These are phyloP conservation scores for Penicillium sp. DNA, from an alignment of 2,329 filamentous ascomycete species.

Conservation along the genomic window DNA sequence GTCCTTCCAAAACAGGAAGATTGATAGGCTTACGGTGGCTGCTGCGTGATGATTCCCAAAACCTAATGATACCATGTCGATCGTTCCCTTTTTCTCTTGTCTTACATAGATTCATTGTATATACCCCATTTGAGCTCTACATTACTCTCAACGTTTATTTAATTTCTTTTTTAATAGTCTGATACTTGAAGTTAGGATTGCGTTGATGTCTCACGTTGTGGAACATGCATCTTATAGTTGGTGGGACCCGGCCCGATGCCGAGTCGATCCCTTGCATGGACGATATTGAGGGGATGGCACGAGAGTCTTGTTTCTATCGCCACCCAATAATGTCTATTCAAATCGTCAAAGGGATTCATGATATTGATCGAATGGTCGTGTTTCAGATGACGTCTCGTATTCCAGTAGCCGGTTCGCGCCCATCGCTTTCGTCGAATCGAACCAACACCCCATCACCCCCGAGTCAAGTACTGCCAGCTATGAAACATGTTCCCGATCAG, in stretches of 20 bases:
- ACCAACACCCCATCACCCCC: too few relatives aligned
- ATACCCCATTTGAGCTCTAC: background rate
- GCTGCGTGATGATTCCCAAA: background rate
- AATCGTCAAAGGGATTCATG: background rate
- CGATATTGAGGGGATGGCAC: background rate
- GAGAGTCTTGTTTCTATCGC: background rate
- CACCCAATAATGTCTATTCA: background rate
- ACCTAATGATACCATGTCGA: background rate
- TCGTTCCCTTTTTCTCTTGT: background rate
- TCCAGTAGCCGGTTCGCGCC: too few relatives aligned
- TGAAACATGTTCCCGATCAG: too few relatives aligned
- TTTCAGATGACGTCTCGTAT: background rate
- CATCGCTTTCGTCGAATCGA: too few relatives aligned
- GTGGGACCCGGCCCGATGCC: background rate
- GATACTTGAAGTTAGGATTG: background rate
- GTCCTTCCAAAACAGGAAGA: constrained; percentile 11
- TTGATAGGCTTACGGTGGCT: background rate
- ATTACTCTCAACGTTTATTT: background rate
- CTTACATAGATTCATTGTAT: background rate
- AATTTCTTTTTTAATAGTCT: background rate
- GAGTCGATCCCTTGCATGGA: background rate
- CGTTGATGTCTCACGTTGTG: background rate
- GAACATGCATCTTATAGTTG: background rate
- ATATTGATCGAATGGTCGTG: background rate
- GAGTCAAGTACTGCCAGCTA: too few relatives aligned